Conservation (phyloP, 495 filamentous ascomycete genomes). For the Penicillium pancosmium region DNA sequence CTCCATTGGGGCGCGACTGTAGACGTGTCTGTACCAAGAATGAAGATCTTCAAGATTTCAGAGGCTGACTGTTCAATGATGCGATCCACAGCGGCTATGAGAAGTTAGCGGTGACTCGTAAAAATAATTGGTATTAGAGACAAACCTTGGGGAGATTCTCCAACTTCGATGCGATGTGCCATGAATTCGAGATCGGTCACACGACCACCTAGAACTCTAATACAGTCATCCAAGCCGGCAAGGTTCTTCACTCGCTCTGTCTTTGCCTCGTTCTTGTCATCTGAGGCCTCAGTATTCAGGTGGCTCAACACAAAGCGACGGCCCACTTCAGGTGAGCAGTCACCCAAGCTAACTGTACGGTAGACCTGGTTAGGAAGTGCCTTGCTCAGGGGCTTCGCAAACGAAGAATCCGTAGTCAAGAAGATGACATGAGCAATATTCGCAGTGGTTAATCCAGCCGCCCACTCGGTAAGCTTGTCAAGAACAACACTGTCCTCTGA, state of each 20-base stretch:
- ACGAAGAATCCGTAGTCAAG: slow-evolving; percentile 89
- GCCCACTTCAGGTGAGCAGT: slow-evolving; percentile 82
- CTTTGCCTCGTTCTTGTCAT: slow-evolving; percentile 38
- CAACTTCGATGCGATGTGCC: slow-evolving; percentile 84
- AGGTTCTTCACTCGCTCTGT: slow-evolving; percentile 45
- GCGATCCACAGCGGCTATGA: slow-evolving; percentile 75
- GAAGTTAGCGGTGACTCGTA: slow-evolving; percentile 19
- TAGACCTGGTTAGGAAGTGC: slow-evolving; percentile 90
- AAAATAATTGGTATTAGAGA: slow-evolving; percentile 1
- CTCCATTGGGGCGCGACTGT: slow-evolving; percentile 64
- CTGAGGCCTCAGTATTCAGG: slow-evolving; percentile 56
- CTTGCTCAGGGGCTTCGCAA: slow-evolving; percentile 83
- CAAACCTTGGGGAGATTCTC: slow-evolving; percentile 74
- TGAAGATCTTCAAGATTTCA: slow-evolving; percentile 92
- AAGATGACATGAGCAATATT: slow-evolving; percentile 97
- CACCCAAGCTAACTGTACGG: slow-evolving; percentile 79
- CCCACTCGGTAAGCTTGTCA: slow-evolving; percentile 91
- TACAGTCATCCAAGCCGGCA: slow-evolving; percentile 76
- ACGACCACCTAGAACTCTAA: slow-evolving; percentile 80
- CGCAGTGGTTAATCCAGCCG: slow-evolving; percentile 79
- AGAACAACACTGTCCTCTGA: slow-evolving; percentile 75
- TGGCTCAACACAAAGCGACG: slow-evolving; percentile 90
- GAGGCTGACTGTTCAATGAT: slow-evolving; percentile 86
- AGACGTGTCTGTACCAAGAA: slow-evolving; percentile 56
- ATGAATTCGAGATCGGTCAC: slow-evolving; percentile 94